These are phyloP conservation scores for Boletellus ananas DNA, from an alignment of 768 basidiomycete genomes.

Conservation along the genomic window DNA sequence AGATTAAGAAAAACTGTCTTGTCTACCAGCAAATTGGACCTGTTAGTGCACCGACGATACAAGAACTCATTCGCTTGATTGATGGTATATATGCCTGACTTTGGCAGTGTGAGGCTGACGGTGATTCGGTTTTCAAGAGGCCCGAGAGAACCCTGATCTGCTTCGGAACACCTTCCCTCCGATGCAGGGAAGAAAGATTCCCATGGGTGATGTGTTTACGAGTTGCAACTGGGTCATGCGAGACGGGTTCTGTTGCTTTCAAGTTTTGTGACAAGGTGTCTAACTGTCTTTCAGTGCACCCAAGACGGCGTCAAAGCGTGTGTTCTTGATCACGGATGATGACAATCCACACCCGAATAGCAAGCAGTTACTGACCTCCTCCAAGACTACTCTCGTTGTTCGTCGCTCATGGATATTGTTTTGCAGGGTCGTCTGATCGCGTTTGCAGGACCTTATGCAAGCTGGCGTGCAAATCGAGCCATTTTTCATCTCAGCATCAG, in stretches of 20 bases:
- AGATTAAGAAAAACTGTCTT: constrained; percentile 66
- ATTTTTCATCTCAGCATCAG: constrained; percentile 77
- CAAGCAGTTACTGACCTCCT: constrained; percentile 61
- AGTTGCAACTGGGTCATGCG: constrained; percentile 88
- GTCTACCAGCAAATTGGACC: constrained; percentile 74
- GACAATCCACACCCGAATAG: constrained; percentile 45
- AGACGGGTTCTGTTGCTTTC: constrained; percentile 56
- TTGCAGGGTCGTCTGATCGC: background rate
- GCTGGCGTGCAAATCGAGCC: constrained; percentile 78
- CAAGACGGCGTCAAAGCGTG: constrained; percentile 86
- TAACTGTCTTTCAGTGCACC: constrained; percentile 51
- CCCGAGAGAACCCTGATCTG: constrained; percentile 57
- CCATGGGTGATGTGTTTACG: constrained; percentile 87
- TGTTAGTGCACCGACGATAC: constrained; percentile 78
- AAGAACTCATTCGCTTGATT: constrained; percentile 71
- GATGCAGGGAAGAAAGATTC: constrained; percentile 50
- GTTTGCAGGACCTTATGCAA: constrained; percentile 70
- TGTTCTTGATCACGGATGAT: constrained; percentile 89
- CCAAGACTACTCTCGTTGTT: constrained; percentile 68
- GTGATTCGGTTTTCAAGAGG: constrained; percentile 40
- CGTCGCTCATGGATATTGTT: constrained; percentile 18
- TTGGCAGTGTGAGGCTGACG: background rate
- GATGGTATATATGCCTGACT: constrained; percentile 51
- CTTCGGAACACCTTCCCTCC: constrained; percentile 65
- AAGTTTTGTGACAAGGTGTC: constrained; percentile 13